phyloP scores from a whole-genome alignment of 1,284 basidiomycete genomes.

The Laetiporus sulphureus region DNA sequence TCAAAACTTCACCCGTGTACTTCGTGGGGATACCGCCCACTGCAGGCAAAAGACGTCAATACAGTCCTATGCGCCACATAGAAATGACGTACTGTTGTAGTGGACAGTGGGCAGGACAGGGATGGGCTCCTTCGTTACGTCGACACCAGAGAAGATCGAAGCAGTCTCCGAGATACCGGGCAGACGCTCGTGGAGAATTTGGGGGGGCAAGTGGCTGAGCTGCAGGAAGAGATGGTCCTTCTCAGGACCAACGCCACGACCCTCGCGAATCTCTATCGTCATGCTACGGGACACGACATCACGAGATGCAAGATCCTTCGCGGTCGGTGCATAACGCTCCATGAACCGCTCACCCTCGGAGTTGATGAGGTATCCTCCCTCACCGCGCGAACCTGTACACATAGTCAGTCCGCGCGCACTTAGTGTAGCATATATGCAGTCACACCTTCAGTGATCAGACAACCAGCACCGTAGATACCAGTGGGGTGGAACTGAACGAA shows the following conservation, averaged over 20 bases:
- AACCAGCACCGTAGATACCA: conserved; percentile 99
- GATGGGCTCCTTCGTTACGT: conserved; percentile 99
- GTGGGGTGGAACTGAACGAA: conserved; percentile 99
- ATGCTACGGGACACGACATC: conserved; percentile 99
- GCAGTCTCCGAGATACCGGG: conserved; percentile 99
- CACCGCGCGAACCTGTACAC: conserved; percentile 86
- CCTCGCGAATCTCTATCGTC: conserved; percentile 99
- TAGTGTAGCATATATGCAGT: conserved; percentile 6
- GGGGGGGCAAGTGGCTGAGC: conserved; percentile 94
- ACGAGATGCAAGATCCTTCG: conserved; percentile 98
- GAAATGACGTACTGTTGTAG: conserved; percentile 74
- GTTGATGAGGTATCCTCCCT: conserved; percentile 98
- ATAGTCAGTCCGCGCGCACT: not conserved
- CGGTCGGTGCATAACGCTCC: conserved; percentile 99
- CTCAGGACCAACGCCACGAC: conserved; percentile 97
- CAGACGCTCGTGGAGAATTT: conserved; percentile 94
- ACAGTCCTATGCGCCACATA: not conserved
- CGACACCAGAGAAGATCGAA: conserved; percentile 98
- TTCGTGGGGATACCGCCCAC: conserved; percentile 99
- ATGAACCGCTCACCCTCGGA: conserved; percentile 99
- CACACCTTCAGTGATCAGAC: conserved; percentile 94
- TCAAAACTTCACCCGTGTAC: conserved; percentile 97
- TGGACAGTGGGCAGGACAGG: conserved; percentile 95
- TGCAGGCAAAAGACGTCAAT: conserved; percentile 27
- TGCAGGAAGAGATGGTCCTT: conserved; percentile 98